These are phyloP conservation scores for Phragmites australis DNA, from an alignment of 176 grass and related monocot genomes.

Conservation along the genomic window DNA sequence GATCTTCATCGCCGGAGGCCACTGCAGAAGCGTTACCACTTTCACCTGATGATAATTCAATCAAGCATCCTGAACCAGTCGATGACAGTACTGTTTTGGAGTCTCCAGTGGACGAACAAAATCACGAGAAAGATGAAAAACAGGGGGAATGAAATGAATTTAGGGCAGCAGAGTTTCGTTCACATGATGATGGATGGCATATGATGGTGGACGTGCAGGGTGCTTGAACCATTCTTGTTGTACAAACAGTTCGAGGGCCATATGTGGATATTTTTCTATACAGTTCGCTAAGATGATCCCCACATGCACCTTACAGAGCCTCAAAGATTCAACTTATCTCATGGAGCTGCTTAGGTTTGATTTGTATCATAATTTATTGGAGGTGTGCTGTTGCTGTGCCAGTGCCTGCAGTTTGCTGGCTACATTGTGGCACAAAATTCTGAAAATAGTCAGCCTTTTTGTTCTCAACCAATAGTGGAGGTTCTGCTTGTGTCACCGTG, in stretches of 20 bases:
- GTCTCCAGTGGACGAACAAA: conserved; percentile 29
- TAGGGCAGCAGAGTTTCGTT: conserved; percentile 7
- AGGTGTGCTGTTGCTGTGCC: conserved; percentile 20
- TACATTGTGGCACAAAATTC: conserved; percentile 11
- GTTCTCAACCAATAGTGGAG: conserved; percentile 11
- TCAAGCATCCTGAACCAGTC: conserved; percentile 8
- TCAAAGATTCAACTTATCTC: background rate
- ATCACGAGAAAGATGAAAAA: background rate
- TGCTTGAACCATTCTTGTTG: conserved; percentile 26
- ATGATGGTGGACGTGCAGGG: conserved; percentile 33
- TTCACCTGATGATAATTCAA: conserved; percentile 9
- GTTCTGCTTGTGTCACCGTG: background rate
- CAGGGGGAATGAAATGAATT: conserved; percentile 20
- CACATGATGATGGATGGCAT: conserved; percentile 29
- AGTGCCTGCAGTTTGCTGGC: background rate
- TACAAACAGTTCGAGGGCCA: conserved; percentile 1
- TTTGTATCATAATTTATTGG: conserved; percentile 42
- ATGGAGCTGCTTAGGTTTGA: background rate
- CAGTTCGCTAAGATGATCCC: background rate
- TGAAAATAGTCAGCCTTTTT: conserved; percentile 21
- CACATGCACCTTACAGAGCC: background rate
- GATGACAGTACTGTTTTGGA: conserved; percentile 1
- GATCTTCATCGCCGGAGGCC: background rate
- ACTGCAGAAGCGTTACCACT: background rate
- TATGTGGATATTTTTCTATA: background rate